A percentile compares a stretch with the other conserved stretches of the same genome.
phyloP scores from a whole-genome alignment of 331 rosid genomes.

The Prunus yedoensis region DNA sequence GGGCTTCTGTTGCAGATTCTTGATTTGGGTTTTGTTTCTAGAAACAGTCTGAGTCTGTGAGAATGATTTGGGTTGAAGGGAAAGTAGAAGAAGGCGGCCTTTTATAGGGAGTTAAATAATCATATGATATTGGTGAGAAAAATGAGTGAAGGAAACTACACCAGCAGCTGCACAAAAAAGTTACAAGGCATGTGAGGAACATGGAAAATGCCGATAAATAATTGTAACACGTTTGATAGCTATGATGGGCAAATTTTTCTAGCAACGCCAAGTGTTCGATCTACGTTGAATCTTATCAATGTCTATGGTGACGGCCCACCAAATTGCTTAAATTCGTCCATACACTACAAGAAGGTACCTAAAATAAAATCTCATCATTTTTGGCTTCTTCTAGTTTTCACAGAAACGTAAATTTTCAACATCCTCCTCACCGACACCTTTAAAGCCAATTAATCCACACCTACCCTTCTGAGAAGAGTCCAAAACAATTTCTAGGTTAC shows the following conservation, averaged over 20 bases:
- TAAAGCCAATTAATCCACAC: background rate
- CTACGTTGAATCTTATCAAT: background rate
- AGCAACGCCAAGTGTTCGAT: background rate
- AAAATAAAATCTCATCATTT: background rate
- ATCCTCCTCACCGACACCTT: background rate
- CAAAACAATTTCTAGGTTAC: no score
- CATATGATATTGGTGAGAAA: background rate
- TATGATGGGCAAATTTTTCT: background rate
- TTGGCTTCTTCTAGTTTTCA: background rate
- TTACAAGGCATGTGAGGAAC: conserved; percentile 5
- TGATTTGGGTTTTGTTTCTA: background rate
- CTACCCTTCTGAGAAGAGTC: background rate
- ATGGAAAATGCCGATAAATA: background rate
- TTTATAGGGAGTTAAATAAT: conserved; percentile 10
- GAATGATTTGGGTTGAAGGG: background rate
- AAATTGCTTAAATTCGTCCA: background rate
- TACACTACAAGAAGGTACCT: background rate
- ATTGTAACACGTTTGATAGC: background rate
- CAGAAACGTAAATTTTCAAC: background rate
- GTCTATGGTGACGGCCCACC: background rate
- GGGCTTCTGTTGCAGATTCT: background rate
- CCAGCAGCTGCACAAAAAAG: background rate
- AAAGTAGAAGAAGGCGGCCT: background rate
- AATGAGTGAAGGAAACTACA: conserved; percentile 7
- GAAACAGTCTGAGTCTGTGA: background rate